Conservation (phyloP, 2,329 filamentous ascomycete species). For the Fusarium mangiferae region DNA sequence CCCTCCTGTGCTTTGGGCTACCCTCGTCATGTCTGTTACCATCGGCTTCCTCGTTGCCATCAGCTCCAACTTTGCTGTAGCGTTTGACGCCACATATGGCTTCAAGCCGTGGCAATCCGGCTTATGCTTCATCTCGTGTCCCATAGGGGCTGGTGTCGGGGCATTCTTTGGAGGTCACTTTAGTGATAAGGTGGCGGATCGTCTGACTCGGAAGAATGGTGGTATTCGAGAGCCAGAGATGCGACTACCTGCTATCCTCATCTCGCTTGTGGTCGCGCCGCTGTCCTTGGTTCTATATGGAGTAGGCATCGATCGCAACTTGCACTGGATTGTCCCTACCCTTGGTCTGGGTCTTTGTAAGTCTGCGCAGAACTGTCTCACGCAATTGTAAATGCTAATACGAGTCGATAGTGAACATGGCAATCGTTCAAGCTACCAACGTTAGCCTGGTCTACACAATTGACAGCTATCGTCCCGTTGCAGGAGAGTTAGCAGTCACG, state of each 20-base stretch:
- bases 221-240: slow-evolving; percentile 69
- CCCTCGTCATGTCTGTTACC: slow-evolving; percentile 63
- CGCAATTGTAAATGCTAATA: fast-evolving
- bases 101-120: slow-evolving; percentile 60
- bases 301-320: slow-evolving; percentile 56
- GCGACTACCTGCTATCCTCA: slow-evolving; percentile 64
- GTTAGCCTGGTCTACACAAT: slow-evolving; percentile 67
- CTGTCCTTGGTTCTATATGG: slow-evolving; percentile 58
- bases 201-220: slow-evolving; percentile 61
- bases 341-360: slow-evolving; percentile 60
- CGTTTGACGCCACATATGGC: slow-evolving; percentile 54
- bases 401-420: slow-evolving; percentile 57
- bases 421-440: slow-evolving; percentile 65
- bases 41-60: slow-evolving; percentile 67
- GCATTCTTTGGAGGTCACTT: slow-evolving; percentile 58
- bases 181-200: slow-evolving; percentile 59
- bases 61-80: slow-evolving; percentile 61
- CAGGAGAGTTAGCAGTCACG: slow-evolving; percentile 64
- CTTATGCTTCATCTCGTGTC: slow-evolving; percentile 60
- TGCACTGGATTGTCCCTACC: slow-evolving; percentile 67
- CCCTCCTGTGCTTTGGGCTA: slow-evolving; percentile 65
- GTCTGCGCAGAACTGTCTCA: fast-evolving
- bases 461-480: slow-evolving; percentile 66
- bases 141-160: slow-evolving; percentile 59
- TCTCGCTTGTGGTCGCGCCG: slow-evolving; percentile 62